Percentiles rank a stretch among this genome's conserved stretches.
phyloP scores from a whole-genome alignment of 257 asterid genomes.

The Nicotiana benthamiana region DNA sequence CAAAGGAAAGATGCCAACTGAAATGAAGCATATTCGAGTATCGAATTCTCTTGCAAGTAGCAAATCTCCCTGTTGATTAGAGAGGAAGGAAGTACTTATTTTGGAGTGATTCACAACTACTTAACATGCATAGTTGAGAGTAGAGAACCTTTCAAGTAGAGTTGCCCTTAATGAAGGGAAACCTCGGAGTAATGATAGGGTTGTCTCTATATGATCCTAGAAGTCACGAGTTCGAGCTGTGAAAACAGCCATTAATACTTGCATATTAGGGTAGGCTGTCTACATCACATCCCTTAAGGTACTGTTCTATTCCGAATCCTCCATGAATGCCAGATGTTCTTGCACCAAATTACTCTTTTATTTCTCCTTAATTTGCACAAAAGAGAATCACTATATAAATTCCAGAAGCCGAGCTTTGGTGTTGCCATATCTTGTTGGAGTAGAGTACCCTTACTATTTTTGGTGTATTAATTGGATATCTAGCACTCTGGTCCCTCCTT shows the following conservation, averaged over 20 bases:
- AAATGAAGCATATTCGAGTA: background rate
- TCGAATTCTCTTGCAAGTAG: background rate
- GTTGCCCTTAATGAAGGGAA: background rate
- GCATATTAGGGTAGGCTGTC: too few relatives aligned
- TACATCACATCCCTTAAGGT: too few relatives aligned
- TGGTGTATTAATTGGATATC: background rate
- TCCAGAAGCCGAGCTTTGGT: background rate
- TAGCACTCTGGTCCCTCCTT: background rate
- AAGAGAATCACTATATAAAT: background rate
- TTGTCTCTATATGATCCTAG: too few relatives aligned
- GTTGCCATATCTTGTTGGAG: background rate
- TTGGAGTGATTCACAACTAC: background rate
- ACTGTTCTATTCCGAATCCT: fast-evolving
- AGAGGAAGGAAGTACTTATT: background rate
- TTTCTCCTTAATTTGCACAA: background rate
- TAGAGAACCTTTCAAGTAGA: background rate
- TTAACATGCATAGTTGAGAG: background rate
- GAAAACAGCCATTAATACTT: too few relatives aligned
- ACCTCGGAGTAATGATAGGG: too few relatives aligned
- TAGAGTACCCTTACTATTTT: background rate
- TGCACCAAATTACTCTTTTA: background rate
- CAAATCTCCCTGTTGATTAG: background rate
- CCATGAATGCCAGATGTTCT: fast-evolving
- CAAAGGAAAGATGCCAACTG: background rate
- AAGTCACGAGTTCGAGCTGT: too few relatives aligned